A percentile compares a stretch with the other conserved stretches of the same genome.
Evolutionary conservation across 1,284 basidiomycete genomes (phyloP).

Genomic region (Ceratobasidium sp.): DNA sequence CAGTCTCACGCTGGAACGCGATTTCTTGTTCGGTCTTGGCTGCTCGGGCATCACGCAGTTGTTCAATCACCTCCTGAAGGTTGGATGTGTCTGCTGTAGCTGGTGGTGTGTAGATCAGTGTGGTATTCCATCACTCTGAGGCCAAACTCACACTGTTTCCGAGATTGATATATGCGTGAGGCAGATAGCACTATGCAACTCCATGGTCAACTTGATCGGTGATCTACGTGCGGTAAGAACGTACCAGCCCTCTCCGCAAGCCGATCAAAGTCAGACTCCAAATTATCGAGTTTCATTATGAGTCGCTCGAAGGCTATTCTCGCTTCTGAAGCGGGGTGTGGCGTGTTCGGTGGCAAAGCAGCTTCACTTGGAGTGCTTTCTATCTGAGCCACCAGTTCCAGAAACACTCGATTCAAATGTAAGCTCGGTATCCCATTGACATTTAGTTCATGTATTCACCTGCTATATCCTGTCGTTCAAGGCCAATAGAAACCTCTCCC

Average conservation of each 20-base stretch:
- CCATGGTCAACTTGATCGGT: conserved; percentile 14
- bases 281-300: conserved; percentile 78
- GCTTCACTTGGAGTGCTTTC: conserved; percentile 64
- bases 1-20: conserved; percentile 68
- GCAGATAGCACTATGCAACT: conserved; percentile 73
- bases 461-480: conserved; percentile 80
- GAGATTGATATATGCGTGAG: conserved; percentile 74
- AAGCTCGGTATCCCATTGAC: background rate
- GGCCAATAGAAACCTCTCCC: conserved; percentile 68
- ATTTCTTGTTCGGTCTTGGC: conserved; percentile 69
- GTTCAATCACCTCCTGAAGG: conserved; percentile 76
- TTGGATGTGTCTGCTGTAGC: conserved; percentile 72
- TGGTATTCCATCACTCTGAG: conserved; percentile 14
- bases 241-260: conserved; percentile 83
- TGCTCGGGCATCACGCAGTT: conserved; percentile 70
- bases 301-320: conserved; percentile 74
- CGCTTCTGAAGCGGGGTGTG: conserved; percentile 74
- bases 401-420: conserved; percentile 63
- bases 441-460: conserved; percentile 63
- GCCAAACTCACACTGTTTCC: conserved; percentile 72
- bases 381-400: conserved; percentile 76
- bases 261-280: conserved; percentile 82
- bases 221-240: conserved; percentile 54
- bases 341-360: conserved; percentile 56
- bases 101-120: conserved; percentile 53